Evolutionary conservation across 2,329 filamentous ascomycete genomes (phyloP), one percentile per base, ranked within the genome.

Genomic region (Corinectria fuckeliana): DNA sequence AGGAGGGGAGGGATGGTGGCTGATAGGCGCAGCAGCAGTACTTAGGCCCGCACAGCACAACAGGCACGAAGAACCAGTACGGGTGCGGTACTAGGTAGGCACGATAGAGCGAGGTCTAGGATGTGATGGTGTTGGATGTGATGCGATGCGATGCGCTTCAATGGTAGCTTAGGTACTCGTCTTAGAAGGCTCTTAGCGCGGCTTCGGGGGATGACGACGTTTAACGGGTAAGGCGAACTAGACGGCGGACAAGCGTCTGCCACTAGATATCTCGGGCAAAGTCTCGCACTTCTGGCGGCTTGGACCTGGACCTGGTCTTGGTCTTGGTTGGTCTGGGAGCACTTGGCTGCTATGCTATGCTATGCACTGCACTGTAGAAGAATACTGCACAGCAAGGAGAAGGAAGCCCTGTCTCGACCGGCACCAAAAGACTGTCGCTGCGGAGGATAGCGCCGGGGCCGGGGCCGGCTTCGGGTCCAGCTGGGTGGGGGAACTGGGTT

Each of bases 401-500:
- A 49, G 5, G 5, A 61, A 26, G 55, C 53, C 65, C 65, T 66
- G 61, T 48, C 61, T 50, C 45, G 49, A 38, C 39, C 42, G 54
- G 23, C 39, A 49, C 55, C 51, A 49, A 45, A 44, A 56, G 44
- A 56, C 34, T 58, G 48, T 48, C 45, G 56, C 48, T 49, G 58
- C 48, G 62, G 56, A 64, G 42, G 52, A 54, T 62, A 58, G 50
- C 60, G 57, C 61, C 67, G 67, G 64, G 58, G 56, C 66, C 64
- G 66, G 64, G 62, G 42, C 67, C 66, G 66, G 66, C 58, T 54
- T 68, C 66, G 60, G 66, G 66, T 58, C 66, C 47, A 60, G 50
- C 54, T 56, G 59, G 61, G 59, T 58, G 63, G 58, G 60, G 42
- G 58, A 49, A 32, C 30, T 26, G 23, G 38, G 49, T 20, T 56